Conservation (phyloP, 352 stramenopile species). For the Pythium plurisporium region DNA sequence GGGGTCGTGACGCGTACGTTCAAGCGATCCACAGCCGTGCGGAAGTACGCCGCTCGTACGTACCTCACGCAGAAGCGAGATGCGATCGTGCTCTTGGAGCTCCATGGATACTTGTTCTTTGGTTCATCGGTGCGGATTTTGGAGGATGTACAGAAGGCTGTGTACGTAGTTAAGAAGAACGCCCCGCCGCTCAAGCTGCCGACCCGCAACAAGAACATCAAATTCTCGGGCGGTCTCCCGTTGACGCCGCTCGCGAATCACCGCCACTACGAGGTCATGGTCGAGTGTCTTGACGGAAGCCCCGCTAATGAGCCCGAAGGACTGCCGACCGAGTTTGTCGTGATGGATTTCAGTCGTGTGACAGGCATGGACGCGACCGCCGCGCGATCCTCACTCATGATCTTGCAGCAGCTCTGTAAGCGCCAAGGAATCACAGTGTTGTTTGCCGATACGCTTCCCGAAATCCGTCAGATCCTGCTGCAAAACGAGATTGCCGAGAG, state of each 20-base stretch:
- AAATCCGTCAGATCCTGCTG: slow-evolving; percentile 58
- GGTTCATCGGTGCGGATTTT: slow-evolving; percentile 81
- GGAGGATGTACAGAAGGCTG: slow-evolving; percentile 70
- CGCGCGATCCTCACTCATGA: slow-evolving; percentile 78
- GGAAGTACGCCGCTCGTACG: slow-evolving; percentile 61
- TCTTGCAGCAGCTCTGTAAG: slow-evolving; percentile 77
- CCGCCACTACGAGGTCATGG: slow-evolving; percentile 37
- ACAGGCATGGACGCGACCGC: slow-evolving; percentile 88
- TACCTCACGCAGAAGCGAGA: slow-evolving; percentile 61
- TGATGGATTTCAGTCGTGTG: slow-evolving; percentile 86
- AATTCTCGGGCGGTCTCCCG: slow-evolving; percentile 27
- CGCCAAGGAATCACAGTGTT: slow-evolving; percentile 59
- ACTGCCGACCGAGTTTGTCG: slow-evolving; percentile 76
- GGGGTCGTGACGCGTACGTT: slow-evolving; percentile 62
- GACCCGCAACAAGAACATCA: slow-evolving; percentile 13
- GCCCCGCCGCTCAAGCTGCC: slow-evolving; percentile 5
- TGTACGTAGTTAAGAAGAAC: slow-evolving; percentile 52
- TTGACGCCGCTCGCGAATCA: slow-evolving; percentile 43
- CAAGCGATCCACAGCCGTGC: slow-evolving; percentile 53
- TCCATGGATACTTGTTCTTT: slow-evolving; percentile 86
- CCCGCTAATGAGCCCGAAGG: slow-evolving; percentile 37
- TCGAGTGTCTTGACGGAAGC: slow-evolving; percentile 74
- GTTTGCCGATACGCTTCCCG: slow-evolving; percentile 63
- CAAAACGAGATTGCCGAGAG: slow-evolving; percentile 77
- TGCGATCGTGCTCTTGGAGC: slow-evolving; percentile 71